Percentiles rank a stretch among this genome's conserved stretches.
Conservation (phyloP, 2,329 filamentous ascomycete genomes). For the Hortaea werneckii region DNA sequence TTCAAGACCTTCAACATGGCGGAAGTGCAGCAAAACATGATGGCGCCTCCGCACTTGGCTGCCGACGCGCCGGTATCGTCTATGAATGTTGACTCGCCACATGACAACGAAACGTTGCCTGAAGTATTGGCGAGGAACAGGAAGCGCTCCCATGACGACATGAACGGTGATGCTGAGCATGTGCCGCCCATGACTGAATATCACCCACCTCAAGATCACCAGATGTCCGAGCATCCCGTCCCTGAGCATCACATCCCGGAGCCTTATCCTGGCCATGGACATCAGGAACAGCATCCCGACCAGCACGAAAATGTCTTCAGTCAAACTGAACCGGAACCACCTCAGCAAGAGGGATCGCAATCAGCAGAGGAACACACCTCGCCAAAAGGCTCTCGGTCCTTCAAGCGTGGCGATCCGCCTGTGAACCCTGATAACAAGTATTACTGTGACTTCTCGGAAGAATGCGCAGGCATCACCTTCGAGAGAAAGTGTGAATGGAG, state of each 20-base stretch:
- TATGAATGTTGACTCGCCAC: slow-evolving; percentile 16
- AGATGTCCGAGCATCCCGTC: slow-evolving; percentile 7
- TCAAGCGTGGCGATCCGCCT: slow-evolving; percentile 40
- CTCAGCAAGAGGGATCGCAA: slow-evolving; percentile 8
- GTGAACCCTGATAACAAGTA: slow-evolving; percentile 63
- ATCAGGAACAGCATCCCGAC: background rate
- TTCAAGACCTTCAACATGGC: background rate
- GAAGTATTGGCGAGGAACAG: slow-evolving; percentile 11
- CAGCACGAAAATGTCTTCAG: background rate
- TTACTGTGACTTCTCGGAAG: slow-evolving; percentile 55
- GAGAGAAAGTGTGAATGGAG: slow-evolving; percentile 86
- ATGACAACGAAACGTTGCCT: slow-evolving; percentile 11
- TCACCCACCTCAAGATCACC: slow-evolving; percentile 8
- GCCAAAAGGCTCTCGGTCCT: slow-evolving; percentile 15
- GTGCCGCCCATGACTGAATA: background rate
- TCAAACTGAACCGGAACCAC: slow-evolving; percentile 1
- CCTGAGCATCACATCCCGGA: slow-evolving; percentile 1
- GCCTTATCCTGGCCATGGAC: background rate
- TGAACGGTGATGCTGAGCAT: slow-evolving; percentile 7
- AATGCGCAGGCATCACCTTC: slow-evolving; percentile 64
- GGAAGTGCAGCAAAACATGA: slow-evolving; percentile 8
- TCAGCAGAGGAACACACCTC: background rate
- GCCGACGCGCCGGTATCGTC: slow-evolving; percentile 13
- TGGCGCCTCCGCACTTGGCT: background rate
- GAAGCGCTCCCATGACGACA: slow-evolving; percentile 22